Conservation (phyloP, 345 rosid species). For the Erodium maritimum region DNA sequence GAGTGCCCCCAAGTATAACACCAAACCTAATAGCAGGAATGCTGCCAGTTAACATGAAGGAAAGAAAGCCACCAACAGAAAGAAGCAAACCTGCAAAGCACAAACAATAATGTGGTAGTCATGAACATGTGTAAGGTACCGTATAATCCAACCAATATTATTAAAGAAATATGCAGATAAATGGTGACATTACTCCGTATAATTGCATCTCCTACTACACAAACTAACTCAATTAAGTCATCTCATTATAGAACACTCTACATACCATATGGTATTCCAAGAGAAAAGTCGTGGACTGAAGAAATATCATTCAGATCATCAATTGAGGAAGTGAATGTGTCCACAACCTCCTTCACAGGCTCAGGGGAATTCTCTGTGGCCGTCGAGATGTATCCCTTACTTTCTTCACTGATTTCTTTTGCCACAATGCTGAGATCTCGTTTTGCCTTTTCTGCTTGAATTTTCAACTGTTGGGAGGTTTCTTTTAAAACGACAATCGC, state of each 20-base stretch:
- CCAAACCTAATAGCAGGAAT: constrained; percentile 83
- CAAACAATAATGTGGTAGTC: background rate
- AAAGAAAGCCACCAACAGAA: constrained; percentile 63
- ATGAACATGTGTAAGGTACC: background rate
- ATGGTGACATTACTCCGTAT: too few relatives aligned
- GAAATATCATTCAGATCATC: constrained; percentile 58
- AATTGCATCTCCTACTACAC: too few relatives aligned
- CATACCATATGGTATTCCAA: constrained; percentile 93
- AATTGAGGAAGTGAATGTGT: constrained; percentile 42
- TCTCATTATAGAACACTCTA: background rate
- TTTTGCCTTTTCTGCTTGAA: constrained; percentile 72
- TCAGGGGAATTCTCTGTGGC: constrained; percentile 73
- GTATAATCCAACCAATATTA: background rate
- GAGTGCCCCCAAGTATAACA: constrained; percentile 67
- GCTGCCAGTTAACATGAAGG: constrained; percentile 85
- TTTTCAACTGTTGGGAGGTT: constrained; percentile 56
- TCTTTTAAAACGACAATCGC: constrained; percentile 45
- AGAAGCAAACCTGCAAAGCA: constrained; percentile 56
- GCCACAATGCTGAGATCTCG: constrained; percentile 44
- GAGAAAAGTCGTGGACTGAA: constrained; percentile 51
- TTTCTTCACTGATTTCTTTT: constrained; percentile 58
- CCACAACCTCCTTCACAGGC: constrained; percentile 70
- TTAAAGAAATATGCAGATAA: background rate
- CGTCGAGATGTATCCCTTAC: constrained; percentile 46
- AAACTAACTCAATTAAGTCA: background rate